Percentiles rank a stretch among this genome's conserved stretches.
Conservation (phyloP, 2,329 filamentous ascomycete species). For the Cephalotrichum gorgonifer region DNA sequence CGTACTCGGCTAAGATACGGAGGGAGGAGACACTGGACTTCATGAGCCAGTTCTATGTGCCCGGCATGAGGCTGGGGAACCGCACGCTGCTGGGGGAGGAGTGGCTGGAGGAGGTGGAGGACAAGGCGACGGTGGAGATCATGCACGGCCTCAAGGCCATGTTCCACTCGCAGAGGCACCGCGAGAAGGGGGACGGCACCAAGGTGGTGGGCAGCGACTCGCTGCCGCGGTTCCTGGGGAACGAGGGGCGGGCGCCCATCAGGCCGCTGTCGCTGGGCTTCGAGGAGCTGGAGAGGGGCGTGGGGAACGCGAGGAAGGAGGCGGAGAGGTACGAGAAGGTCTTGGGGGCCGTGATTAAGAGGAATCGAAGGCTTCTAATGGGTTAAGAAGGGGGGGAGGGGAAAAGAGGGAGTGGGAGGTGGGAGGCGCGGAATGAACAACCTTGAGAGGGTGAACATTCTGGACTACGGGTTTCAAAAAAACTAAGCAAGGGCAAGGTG, state of each 20-base stretch:
- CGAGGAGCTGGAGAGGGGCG: conserved; percentile 51
- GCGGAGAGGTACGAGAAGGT: conserved; percentile 53
- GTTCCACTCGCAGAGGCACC: conserved; percentile 3
- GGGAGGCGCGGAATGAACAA: too few relatives aligned
- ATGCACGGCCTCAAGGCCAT: conserved; percentile 8
- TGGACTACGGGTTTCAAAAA: too few relatives aligned
- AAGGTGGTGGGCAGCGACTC: conserved; percentile 1
- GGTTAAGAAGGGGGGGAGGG: conserved; percentile 12
- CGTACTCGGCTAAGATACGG: conserved; percentile 55
- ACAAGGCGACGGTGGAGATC: conserved; percentile 14
- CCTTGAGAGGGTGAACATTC: too few relatives aligned
- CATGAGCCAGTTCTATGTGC: conserved; percentile 59
- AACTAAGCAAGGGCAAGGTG: too few relatives aligned
- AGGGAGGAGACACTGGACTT: conserved; percentile 57
- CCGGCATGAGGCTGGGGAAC: conserved; percentile 43
- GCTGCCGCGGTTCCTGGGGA: conserved; percentile 33
- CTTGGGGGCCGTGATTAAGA: conserved; percentile 47
- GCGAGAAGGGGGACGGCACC: background rate
- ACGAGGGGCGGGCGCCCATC: conserved; percentile 8
- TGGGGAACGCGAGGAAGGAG: conserved; percentile 43
- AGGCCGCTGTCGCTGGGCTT: conserved; percentile 47
- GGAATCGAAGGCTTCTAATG: conserved; percentile 44
- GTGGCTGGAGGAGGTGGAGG: conserved; percentile 15
- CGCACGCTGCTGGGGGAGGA: conserved; percentile 24
- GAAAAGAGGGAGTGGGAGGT: background rate